phyloP scores from a whole-genome alignment of 2,329 filamentous ascomycete species.

The Nemania sp. region DNA sequence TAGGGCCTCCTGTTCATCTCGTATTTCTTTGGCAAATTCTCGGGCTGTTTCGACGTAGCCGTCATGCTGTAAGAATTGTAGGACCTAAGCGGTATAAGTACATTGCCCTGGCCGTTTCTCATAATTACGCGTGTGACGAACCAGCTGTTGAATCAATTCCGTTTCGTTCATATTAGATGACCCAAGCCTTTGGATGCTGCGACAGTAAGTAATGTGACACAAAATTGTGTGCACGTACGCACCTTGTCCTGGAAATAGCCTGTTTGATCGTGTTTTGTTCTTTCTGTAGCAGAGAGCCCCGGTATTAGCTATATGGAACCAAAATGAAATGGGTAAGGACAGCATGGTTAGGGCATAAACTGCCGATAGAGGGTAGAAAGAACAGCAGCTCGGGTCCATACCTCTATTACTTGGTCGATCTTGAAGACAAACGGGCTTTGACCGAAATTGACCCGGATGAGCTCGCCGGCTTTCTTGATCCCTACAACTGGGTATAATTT shows the following conservation, averaged over 20 bases:
- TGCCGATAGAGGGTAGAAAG: too few relatives aligned
- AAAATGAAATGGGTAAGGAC: not conserved
- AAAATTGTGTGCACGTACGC: slow-evolving; percentile 3
- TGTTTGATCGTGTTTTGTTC: slow-evolving; percentile 62
- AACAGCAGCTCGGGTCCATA: too few relatives aligned
- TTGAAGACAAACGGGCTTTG: slow-evolving; percentile 84
- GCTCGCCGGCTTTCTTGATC: slow-evolving; percentile 66
- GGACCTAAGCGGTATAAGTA: slow-evolving; percentile 48
- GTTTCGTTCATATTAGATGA: slow-evolving; percentile 68
- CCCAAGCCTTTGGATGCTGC: slow-evolving; percentile 61
- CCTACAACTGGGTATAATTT: slow-evolving; percentile 69
- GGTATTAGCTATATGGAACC: slow-evolving; percentile 1
- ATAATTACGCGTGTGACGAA: slow-evolving; percentile 43
- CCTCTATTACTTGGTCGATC: slow-evolving; percentile 83
- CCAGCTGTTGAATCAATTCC: slow-evolving; percentile 77
- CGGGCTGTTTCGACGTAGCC: slow-evolving; percentile 92
- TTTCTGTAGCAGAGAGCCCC: slow-evolving; percentile 45
- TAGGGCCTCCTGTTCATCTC: slow-evolving; percentile 71
- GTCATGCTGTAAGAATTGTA: slow-evolving; percentile 91
- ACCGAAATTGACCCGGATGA: slow-evolving; percentile 67
- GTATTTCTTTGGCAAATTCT: slow-evolving; percentile 83
- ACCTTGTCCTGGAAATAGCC: slow-evolving; percentile 60
- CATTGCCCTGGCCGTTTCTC: not conserved
- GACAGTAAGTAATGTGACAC: slow-evolving; percentile 23
- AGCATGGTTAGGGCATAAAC: not conserved